A percentile compares a stretch with the other conserved stretches of the same genome.
Conservation (phyloP, 2,329 filamentous ascomycete species). For the Parasarocladium wereldwijsianum region DNA sequence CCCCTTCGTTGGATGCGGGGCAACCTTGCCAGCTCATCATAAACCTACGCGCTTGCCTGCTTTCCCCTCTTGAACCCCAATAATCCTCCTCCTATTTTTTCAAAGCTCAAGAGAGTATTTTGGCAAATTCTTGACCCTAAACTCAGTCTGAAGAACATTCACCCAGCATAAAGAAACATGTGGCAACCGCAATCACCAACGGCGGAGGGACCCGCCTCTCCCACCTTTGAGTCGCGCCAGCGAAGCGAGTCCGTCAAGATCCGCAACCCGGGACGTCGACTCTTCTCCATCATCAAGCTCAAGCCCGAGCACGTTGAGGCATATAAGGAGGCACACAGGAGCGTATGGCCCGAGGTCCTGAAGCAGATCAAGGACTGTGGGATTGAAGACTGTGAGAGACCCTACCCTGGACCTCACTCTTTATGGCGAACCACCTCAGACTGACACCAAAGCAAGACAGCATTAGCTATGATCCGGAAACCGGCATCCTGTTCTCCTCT, state of each 20-base stretch:
- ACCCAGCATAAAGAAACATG: too few species aligned
- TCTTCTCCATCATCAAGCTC: conserved; percentile 61
- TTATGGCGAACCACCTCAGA: not conserved
- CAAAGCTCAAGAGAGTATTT: too few species aligned
- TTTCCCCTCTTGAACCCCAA: too few species aligned
- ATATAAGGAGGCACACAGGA: conserved; percentile 61
- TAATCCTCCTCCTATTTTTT: too few species aligned
- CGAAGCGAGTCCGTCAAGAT: conserved; percentile 2
- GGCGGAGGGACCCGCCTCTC: conserved; percentile 6
- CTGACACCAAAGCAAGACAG: conserved; percentile 37
- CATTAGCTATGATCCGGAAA: conserved; percentile 53
- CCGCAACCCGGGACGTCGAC: conserved; percentile 33
- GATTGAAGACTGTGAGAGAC: conserved; percentile 56
- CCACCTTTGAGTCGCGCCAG: conserved; percentile 1
- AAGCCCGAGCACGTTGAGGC: conserved; percentile 49
- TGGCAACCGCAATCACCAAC: conserved; percentile 12
- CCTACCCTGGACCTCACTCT: too few species aligned
- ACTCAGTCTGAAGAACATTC: too few species aligned
- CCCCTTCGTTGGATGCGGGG: too few species aligned
- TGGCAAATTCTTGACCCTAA: too few species aligned
- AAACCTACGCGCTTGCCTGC: too few species aligned
- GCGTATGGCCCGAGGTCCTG: conserved; percentile 65
- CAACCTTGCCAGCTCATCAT: too few species aligned
- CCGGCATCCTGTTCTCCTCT: conserved; percentile 53
- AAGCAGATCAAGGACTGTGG: conserved; percentile 63